Evolutionary conservation across 176 grass and related monocot species (phyloP), one percentile per base, ranked within the genome.

Genomic region (Tillandsia fasciculata): DNA sequence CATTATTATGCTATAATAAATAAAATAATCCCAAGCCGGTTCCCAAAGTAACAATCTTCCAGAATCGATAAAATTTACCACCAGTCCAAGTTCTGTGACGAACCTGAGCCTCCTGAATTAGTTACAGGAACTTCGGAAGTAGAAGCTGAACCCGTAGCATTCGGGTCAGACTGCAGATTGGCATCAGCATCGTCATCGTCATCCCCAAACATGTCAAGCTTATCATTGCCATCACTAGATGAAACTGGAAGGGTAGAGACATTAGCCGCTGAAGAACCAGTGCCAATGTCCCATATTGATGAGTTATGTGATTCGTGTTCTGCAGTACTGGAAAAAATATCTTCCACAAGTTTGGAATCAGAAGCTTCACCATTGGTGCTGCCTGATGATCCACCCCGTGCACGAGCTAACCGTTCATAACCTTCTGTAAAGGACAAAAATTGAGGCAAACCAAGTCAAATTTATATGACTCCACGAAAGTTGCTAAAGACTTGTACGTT

Each of bases 181-280:
- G 10, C 83, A 80, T 92, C 76, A 53, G 48, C 18, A 1, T 78
- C 85, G 22, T 90, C 94, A 65, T 99, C 81, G 71, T 82, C 51
- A 9, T 90, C 89, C 57, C 82, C 94, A 75, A 93, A 99, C 87
- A 99, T 99, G 64, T 99, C 87, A 17, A 99, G 47, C 26, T 93
- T 71, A 78, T 24, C 74, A 72, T 84, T 83, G 64, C 73, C 83
- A 69, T 96, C 83, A 69, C 70, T 66, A 49, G 67, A 48, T 81
- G 74, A 23, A 28, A 67, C 61, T 49, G 72, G 70, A 56, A 67
- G 28, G 12, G 64, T 50, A 76, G 86, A 87, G 50, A 70, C 56
- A 72, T 81, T 83, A 49, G 70, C 82, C 69, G 72, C 70, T 61
- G 86, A 79, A 26, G 84, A 74, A 79, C 63, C 77, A 75, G 70